Percentiles rank a stretch among this genome's conserved stretches.
Conservation (phyloP, 768 basidiomycete genomes). For the Phanerochaete carnosa region DNA sequence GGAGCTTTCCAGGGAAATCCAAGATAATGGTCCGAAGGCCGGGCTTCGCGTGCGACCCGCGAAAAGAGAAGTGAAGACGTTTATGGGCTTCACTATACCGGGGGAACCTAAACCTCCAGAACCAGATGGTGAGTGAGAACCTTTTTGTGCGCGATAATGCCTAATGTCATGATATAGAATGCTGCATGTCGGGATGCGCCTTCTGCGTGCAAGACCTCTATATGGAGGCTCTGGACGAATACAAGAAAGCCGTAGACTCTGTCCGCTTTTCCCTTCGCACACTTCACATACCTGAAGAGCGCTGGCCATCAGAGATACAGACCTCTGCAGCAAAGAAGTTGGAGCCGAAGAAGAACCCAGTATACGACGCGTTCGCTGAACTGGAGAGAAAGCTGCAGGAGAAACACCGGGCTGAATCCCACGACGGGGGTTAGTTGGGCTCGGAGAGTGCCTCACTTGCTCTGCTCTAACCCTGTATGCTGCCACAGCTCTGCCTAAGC, state of each 20-base stretch:
- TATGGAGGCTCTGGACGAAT: slow-evolving; percentile 65
- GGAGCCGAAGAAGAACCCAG: slow-evolving; percentile 29
- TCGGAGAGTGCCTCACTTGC: neutral
- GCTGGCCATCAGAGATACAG: slow-evolving; percentile 65
- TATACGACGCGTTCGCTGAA: slow-evolving; percentile 69
- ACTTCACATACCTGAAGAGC: slow-evolving; percentile 45
- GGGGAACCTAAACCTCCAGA: slow-evolving; percentile 58
- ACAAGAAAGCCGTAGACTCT: slow-evolving; percentile 49
- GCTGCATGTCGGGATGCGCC: slow-evolving; percentile 94
- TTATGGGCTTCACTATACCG: slow-evolving; percentile 58
- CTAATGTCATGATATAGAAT: slow-evolving; percentile 48
- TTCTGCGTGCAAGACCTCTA: slow-evolving; percentile 91
- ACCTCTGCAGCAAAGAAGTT: neutral
- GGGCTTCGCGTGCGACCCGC: neutral
- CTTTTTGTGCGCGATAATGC: neutral
- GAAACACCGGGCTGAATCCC: slow-evolving; percentile 34
- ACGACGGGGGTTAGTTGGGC: slow-evolving; percentile 9
- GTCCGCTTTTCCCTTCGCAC: slow-evolving; percentile 49
- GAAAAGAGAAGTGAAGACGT: slow-evolving; percentile 26
- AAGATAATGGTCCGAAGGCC: slow-evolving; percentile 3
- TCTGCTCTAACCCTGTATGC: neutral
- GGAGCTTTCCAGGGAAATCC: slow-evolving; percentile 20
- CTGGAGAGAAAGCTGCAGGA: slow-evolving; percentile 55
- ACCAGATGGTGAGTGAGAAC: slow-evolving; percentile 55
- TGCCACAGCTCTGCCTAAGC: neutral